phyloP scores from a whole-genome alignment of 768 basidiomycete species.

The Lanmaoa pseudosensibilis region DNA sequence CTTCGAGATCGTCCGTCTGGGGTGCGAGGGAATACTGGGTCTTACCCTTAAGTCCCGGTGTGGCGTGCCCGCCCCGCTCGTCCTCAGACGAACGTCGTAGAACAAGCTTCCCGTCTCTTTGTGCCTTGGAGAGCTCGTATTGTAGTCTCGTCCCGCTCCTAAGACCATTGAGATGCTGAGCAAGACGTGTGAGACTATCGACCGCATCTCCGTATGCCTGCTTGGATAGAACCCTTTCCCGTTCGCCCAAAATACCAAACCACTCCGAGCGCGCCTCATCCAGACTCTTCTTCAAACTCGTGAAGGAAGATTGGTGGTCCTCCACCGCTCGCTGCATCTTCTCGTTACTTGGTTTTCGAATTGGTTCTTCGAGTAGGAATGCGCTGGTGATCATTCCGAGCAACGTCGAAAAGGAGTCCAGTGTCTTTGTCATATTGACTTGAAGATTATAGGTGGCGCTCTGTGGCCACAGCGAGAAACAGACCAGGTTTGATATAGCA shows the following conservation, averaged over 20 bases:
- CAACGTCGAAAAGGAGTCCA: constrained; percentile 87
- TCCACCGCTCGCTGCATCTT: constrained; percentile 79
- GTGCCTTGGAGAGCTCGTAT: constrained; percentile 72
- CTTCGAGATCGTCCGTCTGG: constrained; percentile 45
- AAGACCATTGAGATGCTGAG: constrained; percentile 91
- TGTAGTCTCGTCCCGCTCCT: constrained; percentile 83
- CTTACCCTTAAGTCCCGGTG: constrained; percentile 25
- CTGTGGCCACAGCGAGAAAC: constrained; percentile 81
- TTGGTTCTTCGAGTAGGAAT: constrained; percentile 77
- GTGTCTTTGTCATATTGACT: constrained; percentile 76
- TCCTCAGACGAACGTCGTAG: constrained; percentile 23
- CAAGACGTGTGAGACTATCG: constrained; percentile 82
- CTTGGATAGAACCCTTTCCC: constrained; percentile 32
- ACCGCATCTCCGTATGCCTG: constrained; percentile 85
- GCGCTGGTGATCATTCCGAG: constrained; percentile 77
- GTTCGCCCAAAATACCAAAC: constrained; percentile 36
- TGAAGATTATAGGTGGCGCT: constrained; percentile 84
- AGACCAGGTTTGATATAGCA: constrained; percentile 77
- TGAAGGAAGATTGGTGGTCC: constrained; percentile 87
- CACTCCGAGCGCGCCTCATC: constrained; percentile 89
- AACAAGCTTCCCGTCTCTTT: constrained; percentile 44
- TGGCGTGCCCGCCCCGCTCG: constrained; percentile 13
- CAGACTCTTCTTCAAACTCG: constrained; percentile 81
- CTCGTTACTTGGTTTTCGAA: constrained; percentile 54
- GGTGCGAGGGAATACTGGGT: constrained; percentile 33